Percentiles rank a stretch among this genome's conserved stretches.
phyloP scores from a whole-genome alignment of 345 rosid species.

The Firmiana major region DNA sequence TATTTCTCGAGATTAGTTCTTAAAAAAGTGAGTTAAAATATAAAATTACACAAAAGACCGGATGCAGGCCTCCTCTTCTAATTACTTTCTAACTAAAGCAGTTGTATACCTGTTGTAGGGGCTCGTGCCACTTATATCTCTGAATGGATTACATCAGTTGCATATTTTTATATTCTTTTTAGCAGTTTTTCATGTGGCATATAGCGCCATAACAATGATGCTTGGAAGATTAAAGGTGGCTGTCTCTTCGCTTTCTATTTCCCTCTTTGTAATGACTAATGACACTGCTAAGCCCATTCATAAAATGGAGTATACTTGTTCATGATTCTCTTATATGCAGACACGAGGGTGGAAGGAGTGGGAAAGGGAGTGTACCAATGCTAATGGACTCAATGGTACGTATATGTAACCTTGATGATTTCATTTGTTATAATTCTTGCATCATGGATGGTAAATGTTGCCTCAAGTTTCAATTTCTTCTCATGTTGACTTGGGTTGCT shows the following conservation, averaged over 20 bases:
- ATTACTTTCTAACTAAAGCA: background rate
- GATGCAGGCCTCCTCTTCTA: background rate
- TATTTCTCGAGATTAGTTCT: background rate
- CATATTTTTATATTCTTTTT: constrained; percentile 93
- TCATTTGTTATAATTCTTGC: too few relatives aligned
- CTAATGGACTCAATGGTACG: background rate
- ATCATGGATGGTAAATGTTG: background rate
- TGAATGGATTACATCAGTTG: constrained; percentile 78
- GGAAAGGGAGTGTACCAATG: constrained; percentile 42
- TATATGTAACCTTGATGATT: background rate
- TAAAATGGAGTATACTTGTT: too few relatives aligned
- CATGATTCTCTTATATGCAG: constrained; percentile 27
- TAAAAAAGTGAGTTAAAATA: too few relatives aligned
- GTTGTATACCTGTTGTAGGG: constrained; percentile 42
- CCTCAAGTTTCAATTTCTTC: background rate
- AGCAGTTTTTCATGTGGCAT: constrained; percentile 85
- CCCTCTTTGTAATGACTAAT: background rate
- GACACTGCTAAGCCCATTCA: background rate
- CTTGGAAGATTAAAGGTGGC: constrained; percentile 87
- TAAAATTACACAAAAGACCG: background rate
- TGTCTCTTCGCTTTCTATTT: background rate
- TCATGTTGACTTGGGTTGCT: constrained; percentile 8
- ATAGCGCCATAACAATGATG: constrained; percentile 75
- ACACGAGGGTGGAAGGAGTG: constrained; percentile 88
- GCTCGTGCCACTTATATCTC: constrained; percentile 33